Evolutionary conservation across 805 yeast genomes (phyloP).

Genomic region (Kuraishia floccosa): DNA sequence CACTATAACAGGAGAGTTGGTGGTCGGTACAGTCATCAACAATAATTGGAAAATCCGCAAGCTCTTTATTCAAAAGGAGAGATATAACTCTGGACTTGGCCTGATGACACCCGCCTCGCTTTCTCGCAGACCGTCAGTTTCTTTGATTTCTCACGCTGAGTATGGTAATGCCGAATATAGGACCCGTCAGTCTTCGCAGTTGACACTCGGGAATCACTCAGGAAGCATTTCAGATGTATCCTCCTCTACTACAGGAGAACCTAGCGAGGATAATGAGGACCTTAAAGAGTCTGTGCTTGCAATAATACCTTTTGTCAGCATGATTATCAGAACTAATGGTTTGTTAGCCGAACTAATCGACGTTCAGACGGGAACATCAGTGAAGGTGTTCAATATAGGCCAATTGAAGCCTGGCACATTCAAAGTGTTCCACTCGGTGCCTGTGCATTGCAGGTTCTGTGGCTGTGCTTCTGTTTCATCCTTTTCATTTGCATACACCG

Average conservation of each 20-base stretch:
- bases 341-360: constrained; percentile 58
- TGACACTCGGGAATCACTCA: neutral
- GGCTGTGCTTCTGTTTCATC: constrained; percentile 77
- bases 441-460: constrained; percentile 83
- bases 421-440: constrained; percentile 69
- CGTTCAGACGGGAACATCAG: constrained; percentile 64
- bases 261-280: neutral
- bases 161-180: constrained; percentile 6
- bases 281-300: constrained; percentile 24
- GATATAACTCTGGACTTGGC: constrained; percentile 29
- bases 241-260: neutral
- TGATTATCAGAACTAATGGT: constrained; percentile 52
- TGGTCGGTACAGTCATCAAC: constrained; percentile 55
- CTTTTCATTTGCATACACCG: constrained; percentile 63
- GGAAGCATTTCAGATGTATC: neutral
- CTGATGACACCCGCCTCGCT: constrained; percentile 25
- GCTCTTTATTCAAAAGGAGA: constrained; percentile 33
- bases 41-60: constrained; percentile 52
- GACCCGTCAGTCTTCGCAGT: constrained; percentile 3
- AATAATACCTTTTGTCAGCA: constrained; percentile 61
- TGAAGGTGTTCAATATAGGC: constrained; percentile 51
- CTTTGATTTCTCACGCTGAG: constrained; percentile 7
- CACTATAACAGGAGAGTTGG: constrained; percentile 33
- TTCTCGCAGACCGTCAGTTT: constrained; percentile 13
- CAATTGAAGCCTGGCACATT: constrained; percentile 49